Conservation (phyloP, 176 grass and related monocot species). For the Aegilops bicornis region DNA sequence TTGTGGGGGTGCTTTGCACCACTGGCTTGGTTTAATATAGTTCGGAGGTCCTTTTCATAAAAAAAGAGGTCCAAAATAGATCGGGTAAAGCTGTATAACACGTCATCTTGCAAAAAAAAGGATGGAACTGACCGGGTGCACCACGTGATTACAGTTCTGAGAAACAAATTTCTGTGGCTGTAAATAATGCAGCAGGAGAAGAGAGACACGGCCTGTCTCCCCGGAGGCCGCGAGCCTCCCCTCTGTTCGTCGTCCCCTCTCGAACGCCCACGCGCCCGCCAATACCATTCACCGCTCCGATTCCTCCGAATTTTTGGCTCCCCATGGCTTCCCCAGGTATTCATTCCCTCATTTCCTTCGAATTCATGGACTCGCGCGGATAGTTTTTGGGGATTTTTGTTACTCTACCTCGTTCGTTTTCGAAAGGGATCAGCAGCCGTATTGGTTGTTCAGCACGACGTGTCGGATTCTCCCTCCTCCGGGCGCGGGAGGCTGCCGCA, state of each 20-base stretch:
- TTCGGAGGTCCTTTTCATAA: too few relatives aligned
- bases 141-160: not conserved
- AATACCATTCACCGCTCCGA: not conserved
- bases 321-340: conserved; percentile 39
- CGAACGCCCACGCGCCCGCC: not conserved
- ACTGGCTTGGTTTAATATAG: too few relatives aligned
- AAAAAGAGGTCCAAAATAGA: too few relatives aligned
- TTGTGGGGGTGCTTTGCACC: too few relatives aligned
- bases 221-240: not conserved
- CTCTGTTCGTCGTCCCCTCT: not conserved
- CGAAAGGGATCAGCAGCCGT: not conserved
- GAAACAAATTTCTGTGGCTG: not conserved
- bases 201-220: not conserved
- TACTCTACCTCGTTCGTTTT: not conserved
- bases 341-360: not conserved
- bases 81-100: too few relatives aligned
- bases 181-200: not conserved
- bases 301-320: not conserved
- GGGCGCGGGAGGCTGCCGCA: not conserved
- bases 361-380: not conserved
- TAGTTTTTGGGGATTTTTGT: not conserved
- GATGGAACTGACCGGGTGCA: not conserved
- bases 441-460: not conserved
- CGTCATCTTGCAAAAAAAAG: too few relatives aligned
- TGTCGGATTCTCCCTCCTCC: not conserved